Evolutionary conservation across 1,284 basidiomycete genomes (phyloP), one percentile per base, ranked within the genome.

Genomic region (Marasmius fiardii): DNA sequence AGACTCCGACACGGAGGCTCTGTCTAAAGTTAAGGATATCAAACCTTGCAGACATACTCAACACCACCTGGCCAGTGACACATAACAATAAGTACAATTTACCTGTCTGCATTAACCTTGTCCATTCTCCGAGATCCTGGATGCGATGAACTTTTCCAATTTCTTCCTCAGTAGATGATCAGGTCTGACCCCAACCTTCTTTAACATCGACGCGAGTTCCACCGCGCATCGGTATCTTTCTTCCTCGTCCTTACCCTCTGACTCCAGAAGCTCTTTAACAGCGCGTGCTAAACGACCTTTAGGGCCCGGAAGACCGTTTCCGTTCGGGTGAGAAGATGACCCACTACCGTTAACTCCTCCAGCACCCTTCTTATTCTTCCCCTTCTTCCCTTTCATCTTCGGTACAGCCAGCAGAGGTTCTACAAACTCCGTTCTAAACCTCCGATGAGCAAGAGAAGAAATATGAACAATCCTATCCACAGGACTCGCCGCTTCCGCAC

Each of bases 401-500:
- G 87, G 87, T 35, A 81, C 77, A n/a, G 79, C 75, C 44, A 90
- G 69, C 43, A 90, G 67, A 24, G 85, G 84, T 57, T 88, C 87
- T 52, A 90, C 70, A 57, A 88, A 79, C 66, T 89, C 86, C 45
- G 77, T 80, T 62, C 88, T 78, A 65, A 90, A 90, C 39, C 85
- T 76, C 51, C 88, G 80, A 66, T 82, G 75, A 44, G 85, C 88
- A 43, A 89, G 72, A 35, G 87, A 78, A 16, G 74, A 64, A 51
- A 90, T 71, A 24, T 83, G 79, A 51, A 90, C 78, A 60, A 90
- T 72, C 51, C 87, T 81, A 63, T 88, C 85, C 18, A 71, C 68
- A 37, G 81, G 60, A 62, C 86, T 90, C 52, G 85, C 86, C 4
- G 88, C 86, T 70, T 90, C 87, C 20, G 85, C 88, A 63, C 78